Base-by-base conservation (phyloP, 2,329 filamentous ascomycete species). In the Myriosclerotinia curreyana region DNA sequence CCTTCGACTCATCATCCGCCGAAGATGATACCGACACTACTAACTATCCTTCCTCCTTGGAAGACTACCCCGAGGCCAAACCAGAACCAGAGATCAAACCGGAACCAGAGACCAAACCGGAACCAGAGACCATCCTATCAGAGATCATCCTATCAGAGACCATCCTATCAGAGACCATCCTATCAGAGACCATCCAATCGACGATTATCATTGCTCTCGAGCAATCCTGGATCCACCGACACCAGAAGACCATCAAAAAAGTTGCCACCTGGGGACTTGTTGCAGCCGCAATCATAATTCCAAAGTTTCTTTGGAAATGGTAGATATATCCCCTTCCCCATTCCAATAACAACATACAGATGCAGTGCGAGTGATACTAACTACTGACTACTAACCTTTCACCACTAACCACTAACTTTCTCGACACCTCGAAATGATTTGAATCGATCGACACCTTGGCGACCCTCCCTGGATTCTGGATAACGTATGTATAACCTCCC, bases 251-350 rank as follows among this genome's bases (percentile, higher is more conserved):
- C 20, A 58, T 58, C 7, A 58, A 48, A 58, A 22, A n/a, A 17
- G 55, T 48, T 4, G 28, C 42, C 55, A 58, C 31, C 14, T 36
- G 28, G 20, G 44, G 40, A 15, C 14, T 58, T 12, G 34, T 58
- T 58, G 55, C 55, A 58, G 55, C 55, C 42, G 55, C 55, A 25
- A 48, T 58, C 4, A 58, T 36, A 31, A 8, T 48, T 58, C 55
- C 55, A 48, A 58, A 58, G 20, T 22, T 58, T 8, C n/a, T 58
- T 46, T 58, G 42, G 55, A 48, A 58, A 36, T 48, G 55, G 55
- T 58, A 48, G n/a, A 58, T 20, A 6, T 7, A 3, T 17, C 22
- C 22, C 28, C 22, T 20, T 20, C 17, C 15, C 42, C 8, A 4
- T 48, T 12, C n/a, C 22, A n/a, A 12, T 8, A 9, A 48, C 20